Conservation (phyloP, 2,329 filamentous ascomycete genomes). For the Dactylellina sp. region DNA sequence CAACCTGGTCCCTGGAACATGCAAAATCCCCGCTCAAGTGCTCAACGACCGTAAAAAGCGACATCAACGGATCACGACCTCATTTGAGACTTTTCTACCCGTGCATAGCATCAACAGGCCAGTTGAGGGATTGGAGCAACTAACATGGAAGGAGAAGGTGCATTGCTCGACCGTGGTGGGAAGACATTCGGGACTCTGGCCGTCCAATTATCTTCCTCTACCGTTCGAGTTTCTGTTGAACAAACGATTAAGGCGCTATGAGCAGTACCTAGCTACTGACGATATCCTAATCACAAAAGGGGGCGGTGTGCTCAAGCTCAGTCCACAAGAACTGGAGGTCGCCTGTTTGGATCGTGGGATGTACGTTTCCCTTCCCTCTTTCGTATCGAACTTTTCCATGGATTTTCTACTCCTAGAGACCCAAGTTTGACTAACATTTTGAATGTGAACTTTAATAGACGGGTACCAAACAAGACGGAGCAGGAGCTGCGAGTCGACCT, state of each 20-base stretch:
- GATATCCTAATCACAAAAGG: constrained; percentile 75
- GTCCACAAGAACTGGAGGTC: constrained; percentile 73
- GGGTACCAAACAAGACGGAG: constrained; percentile 18
- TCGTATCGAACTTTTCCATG: no score
- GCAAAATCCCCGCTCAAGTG: constrained; percentile 82
- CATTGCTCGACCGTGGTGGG: constrained; percentile 63
- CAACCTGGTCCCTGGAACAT: constrained; percentile 79
- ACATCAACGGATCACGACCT: constrained; percentile 68
- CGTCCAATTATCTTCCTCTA: constrained; percentile 63
- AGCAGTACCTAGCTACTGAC: constrained; percentile 76
- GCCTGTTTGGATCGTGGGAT: constrained; percentile 79
- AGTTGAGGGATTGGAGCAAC: constrained; percentile 59
- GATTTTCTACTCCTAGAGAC: no score
- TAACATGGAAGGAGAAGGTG: constrained; percentile 64
- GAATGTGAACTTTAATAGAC: constrained; percentile 12
- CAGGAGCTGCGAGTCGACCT: constrained; percentile 32
- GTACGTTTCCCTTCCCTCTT: constrained; percentile 64
- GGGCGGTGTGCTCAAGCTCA: constrained; percentile 72
- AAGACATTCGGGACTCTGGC: constrained; percentile 57
- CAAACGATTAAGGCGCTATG: constrained; percentile 68
- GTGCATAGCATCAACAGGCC: constrained; percentile 60
- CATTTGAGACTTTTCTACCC: constrained; percentile 65
- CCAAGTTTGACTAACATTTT: no score
- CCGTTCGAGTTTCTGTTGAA: constrained; percentile 69
- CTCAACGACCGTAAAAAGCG: constrained; percentile 68